phyloP scores from a whole-genome alignment of 2,329 filamentous ascomycete species.

The Aspergillus calidoustus region DNA sequence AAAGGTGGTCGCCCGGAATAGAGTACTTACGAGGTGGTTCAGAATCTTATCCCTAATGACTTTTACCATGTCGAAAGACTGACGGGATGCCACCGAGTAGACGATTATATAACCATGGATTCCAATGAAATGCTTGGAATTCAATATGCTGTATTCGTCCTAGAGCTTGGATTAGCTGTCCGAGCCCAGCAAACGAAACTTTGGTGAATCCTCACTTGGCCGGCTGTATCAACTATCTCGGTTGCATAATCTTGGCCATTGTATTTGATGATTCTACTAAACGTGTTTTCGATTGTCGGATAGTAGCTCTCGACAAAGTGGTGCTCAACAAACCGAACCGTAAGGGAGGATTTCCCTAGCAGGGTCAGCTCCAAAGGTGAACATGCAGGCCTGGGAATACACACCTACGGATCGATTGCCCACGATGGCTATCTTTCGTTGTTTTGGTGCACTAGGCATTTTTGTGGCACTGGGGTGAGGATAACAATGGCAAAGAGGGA shows the following conservation, averaged over 20 bases:
- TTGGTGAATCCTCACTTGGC: slow-evolving; percentile 66
- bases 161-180: slow-evolving; percentile 44
- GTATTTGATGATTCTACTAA: slow-evolving; percentile 91
- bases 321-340: slow-evolving; percentile 94
- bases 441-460: slow-evolving; percentile 77
- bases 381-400: slow-evolving; percentile 32
- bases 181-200: not conserved
- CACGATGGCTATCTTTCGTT: slow-evolving; percentile 94
- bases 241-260: slow-evolving; percentile 93
- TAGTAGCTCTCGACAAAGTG: slow-evolving; percentile 99
- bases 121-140: slow-evolving; percentile 98
- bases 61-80: slow-evolving; percentile 96
- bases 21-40: slow-evolving; percentile 77
- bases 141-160: slow-evolving; percentile 98
- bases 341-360: slow-evolving; percentile 93
- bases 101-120: slow-evolving; percentile 99
- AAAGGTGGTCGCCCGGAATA: not conserved
- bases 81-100: slow-evolving; percentile 92
- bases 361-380: slow-evolving; percentile 19
- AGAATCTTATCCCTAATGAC: slow-evolving; percentile 97
- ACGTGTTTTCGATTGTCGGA: slow-evolving; percentile 98
- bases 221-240: slow-evolving; percentile 97
- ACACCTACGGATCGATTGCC: slow-evolving; percentile 89
- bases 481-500: slow-evolving; percentile 1
- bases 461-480: slow-evolving; percentile 24